Percentiles rank a stretch among this genome's conserved stretches.
phyloP scores from a whole-genome alignment of 2,329 filamentous ascomycete genomes.

The Cryoendolithus antarcticus region DNA sequence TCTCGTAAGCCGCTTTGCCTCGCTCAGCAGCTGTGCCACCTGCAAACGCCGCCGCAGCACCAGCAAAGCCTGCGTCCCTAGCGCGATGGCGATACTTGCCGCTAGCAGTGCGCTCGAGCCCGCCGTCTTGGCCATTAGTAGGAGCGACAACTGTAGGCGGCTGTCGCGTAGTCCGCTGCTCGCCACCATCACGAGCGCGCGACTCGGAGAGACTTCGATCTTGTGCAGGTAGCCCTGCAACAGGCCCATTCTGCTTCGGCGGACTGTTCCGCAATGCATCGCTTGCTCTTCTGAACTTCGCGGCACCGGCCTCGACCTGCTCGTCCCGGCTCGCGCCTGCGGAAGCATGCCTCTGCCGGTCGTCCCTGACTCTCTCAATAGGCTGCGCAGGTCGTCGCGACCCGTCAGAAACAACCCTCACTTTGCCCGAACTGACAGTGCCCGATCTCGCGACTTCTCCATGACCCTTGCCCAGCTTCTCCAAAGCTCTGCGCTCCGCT shows the following conservation, averaged over 20 bases:
- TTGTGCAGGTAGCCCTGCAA: too few relatives aligned
- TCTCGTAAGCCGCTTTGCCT: slow-evolving; percentile 20
- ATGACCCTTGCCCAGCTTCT: slow-evolving; percentile 3
- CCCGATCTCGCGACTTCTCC: slow-evolving; percentile 8
- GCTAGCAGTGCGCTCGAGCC: slow-evolving; percentile 6
- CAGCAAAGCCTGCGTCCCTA: slow-evolving; percentile 22
- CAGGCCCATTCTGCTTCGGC: neutral
- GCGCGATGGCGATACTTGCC: slow-evolving; percentile 16
- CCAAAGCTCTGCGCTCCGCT: slow-evolving; percentile 43
- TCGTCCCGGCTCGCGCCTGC: neutral
- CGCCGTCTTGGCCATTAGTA: too few relatives aligned
- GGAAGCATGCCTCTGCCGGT: slow-evolving; percentile 7
- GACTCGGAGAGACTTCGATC: neutral
- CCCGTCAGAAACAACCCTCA: slow-evolving; percentile 17
- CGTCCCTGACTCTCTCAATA: too few relatives aligned
- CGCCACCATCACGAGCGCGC: slow-evolving; percentile 2
- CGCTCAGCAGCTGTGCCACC: slow-evolving; percentile 14
- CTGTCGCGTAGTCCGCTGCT: slow-evolving; percentile 5
- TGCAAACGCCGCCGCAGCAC: slow-evolving; percentile 16
- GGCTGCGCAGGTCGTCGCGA: slow-evolving; percentile 7
- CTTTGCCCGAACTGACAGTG: slow-evolving; percentile 13
- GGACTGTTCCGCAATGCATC: slow-evolving; percentile 9
- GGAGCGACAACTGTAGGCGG: neutral
- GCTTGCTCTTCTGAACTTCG: slow-evolving; percentile 7
- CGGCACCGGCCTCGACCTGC: slow-evolving; percentile 1